Percentiles rank a stretch among this genome's conserved stretches.
phyloP scores from a whole-genome alignment of 2,329 filamentous ascomycete species.

The Cytospora piceae region DNA sequence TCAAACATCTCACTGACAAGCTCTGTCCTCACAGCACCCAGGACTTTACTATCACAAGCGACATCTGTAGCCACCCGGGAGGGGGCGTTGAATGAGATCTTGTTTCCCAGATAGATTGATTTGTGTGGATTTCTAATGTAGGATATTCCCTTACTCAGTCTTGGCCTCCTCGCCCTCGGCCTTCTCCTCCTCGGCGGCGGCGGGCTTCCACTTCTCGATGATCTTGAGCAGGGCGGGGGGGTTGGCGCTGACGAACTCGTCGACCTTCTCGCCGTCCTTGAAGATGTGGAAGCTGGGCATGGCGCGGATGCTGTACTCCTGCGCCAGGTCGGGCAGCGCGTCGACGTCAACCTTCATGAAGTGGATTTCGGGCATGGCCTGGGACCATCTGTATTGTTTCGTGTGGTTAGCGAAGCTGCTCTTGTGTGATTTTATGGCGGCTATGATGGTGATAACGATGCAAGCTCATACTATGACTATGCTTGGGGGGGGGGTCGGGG shows the following conservation, averaged over 20 bases:
- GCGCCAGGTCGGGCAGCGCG: constrained; percentile 72
- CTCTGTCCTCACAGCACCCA: not conserved
- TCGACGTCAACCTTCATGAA: constrained; percentile 96
- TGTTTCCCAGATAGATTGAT: not conserved
- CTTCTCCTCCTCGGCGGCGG: constrained; percentile 17
- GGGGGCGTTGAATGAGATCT: not conserved
- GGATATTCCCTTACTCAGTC: constrained; percentile 24
- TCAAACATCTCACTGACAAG: not conserved
- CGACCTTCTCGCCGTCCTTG: constrained; percentile 74
- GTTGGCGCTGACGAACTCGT: constrained; percentile 80
- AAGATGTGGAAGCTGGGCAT: constrained; percentile 93
- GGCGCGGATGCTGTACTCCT: constrained; percentile 79
- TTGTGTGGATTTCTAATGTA: not conserved
- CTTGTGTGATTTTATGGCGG: not conserved
- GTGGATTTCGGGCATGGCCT: constrained; percentile 56
- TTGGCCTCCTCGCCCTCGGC: constrained; percentile 20
- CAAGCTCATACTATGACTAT: not conserved
- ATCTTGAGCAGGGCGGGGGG: constrained; percentile 63
- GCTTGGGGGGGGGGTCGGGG: not conserved
- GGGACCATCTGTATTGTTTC: constrained; percentile 55
- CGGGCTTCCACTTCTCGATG: constrained; percentile 37
- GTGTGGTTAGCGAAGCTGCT: not conserved
- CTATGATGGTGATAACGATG: not conserved
- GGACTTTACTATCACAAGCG: constrained; percentile 2
- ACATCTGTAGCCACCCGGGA: not conserved